Base-by-base conservation (phyloP, 257 asterid genomes). In the Haberlea rhodopensis region DNA sequence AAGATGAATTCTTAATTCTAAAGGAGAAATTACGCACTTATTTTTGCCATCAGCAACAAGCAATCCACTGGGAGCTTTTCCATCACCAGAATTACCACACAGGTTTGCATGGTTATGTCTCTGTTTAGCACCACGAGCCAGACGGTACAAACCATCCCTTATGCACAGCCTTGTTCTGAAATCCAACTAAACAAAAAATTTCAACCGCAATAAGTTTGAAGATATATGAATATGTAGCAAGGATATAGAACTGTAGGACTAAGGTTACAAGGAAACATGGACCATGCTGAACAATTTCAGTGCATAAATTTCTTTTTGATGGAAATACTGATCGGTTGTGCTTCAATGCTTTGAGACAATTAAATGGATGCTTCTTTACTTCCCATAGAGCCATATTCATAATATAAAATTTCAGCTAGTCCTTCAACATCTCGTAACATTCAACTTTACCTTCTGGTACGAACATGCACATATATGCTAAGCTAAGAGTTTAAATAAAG, bases 111-210 rank as follows among this genome's bases (percentile, higher is more conserved):
- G 77, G 62, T 78, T 81, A 63, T 87, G 94, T 54, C 99, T 85
- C 49, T 84, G 95, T 69, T 82, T 96, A 75, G 97, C 97, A 82
- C 99, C 87, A 71, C 76, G 76, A 27, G 99, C 99, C 71, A 89
- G 81, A 72, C 99, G 95, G 79, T 89, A 92, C 65, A 92, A 74
- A 77, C 97, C 81, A 77, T 92, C 98, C 79, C 96, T 81, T 80
- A 92, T 85, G 83, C 97, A 81, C 45, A 92, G 79, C 84, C 84
- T 92, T 18, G 97, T 89, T 76, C 77, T 75, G 66, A 72, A n/a
- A 81, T 92, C 98, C 96, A 92, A 70, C 98, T 92, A 75, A 71
- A 76, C 62, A 67, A 81, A 76, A 53, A 43, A 76, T 11, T 60
- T 43, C 6, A 21, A 53, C 49, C 3, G 52, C 40, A 59, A n/a